Percentiles rank a stretch among this genome's conserved stretches.
Evolutionary conservation across 2,329 filamentous ascomycete genomes (phyloP).

Genomic region (Sclerotiophoma versabilis): DNA sequence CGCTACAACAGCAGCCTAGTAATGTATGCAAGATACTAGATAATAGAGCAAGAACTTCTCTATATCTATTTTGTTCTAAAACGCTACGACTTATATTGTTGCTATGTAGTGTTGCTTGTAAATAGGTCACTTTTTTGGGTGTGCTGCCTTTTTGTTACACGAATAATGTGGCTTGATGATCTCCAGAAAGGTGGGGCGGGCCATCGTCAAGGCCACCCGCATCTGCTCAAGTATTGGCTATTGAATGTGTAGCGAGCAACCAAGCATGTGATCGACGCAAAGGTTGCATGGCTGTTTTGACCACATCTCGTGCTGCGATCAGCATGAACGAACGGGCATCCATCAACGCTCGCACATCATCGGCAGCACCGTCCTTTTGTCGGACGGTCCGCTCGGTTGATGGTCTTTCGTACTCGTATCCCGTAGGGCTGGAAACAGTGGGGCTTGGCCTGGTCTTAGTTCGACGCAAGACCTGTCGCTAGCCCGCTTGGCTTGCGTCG

Average conservation of each 20-base stretch:
- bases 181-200: too few species aligned
- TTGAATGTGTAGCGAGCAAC: slow-evolving; percentile 1
- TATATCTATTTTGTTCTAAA: too few species aligned
- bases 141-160: too few species aligned
- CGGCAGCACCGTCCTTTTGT: background rate
- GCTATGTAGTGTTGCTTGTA: too few species aligned
- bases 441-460: background rate
- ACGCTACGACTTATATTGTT: too few species aligned
- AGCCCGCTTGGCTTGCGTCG: slow-evolving; percentile 17
- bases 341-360: background rate
- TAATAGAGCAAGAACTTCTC: too few species aligned
- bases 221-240: background rate
- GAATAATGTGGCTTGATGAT: too few species aligned
- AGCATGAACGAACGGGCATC: background rate
- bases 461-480: background rate
- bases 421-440: slow-evolving; percentile 6
- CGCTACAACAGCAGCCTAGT: too few species aligned
- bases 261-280: background rate
- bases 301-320: slow-evolving; percentile 1
- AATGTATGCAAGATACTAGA: too few species aligned
- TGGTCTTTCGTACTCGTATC: background rate
- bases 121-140: too few species aligned
- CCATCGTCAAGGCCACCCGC: slow-evolving; percentile 5
- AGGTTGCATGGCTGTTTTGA: slow-evolving; percentile 1
- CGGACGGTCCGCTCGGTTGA: slow-evolving; percentile 3